Evolutionary conservation across 495 filamentous ascomycete species (phyloP).

Genomic region (Podospora bellae-mahoneyi): DNA sequence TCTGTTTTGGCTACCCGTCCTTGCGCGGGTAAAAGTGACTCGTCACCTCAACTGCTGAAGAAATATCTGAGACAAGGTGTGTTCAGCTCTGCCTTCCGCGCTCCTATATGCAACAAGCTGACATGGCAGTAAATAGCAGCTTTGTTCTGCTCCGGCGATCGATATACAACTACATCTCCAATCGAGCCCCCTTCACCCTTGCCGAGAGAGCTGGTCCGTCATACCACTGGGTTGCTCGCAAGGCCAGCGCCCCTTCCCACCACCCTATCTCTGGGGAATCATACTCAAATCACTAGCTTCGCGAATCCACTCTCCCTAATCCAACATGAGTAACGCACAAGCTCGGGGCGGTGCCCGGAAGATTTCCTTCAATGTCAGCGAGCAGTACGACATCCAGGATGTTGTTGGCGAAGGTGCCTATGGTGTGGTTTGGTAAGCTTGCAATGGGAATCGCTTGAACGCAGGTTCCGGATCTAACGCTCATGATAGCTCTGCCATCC

Average conservation of each 20-base stretch:
- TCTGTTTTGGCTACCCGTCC: neutral
- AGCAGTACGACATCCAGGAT: constrained; percentile 99
- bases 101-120: neutral
- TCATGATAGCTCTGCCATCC: constrained; percentile 76
- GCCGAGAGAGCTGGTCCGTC: neutral
- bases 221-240: neutral
- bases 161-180: neutral
- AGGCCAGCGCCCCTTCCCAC: neutral
- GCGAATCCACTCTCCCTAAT: neutral
- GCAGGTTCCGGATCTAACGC: constrained; percentile 8
- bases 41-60: neutral
- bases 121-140: neutral
- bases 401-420: constrained; percentile 99
- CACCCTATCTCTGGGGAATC: neutral
- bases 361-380: constrained; percentile 99
- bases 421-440: constrained; percentile 91
- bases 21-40: constrained; percentile 5
- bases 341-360: constrained; percentile 66
- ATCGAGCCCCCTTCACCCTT: neutral
- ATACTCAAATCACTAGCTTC: neutral
- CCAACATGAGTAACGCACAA: constrained; percentile 34
- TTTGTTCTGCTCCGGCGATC: neutral
- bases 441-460: neutral
- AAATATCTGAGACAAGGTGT: neutral
- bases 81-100: neutral